These are phyloP conservation scores for Hypholoma sublateritium DNA, from an alignment of 768 basidiomycete genomes.

Conservation along the genomic window DNA sequence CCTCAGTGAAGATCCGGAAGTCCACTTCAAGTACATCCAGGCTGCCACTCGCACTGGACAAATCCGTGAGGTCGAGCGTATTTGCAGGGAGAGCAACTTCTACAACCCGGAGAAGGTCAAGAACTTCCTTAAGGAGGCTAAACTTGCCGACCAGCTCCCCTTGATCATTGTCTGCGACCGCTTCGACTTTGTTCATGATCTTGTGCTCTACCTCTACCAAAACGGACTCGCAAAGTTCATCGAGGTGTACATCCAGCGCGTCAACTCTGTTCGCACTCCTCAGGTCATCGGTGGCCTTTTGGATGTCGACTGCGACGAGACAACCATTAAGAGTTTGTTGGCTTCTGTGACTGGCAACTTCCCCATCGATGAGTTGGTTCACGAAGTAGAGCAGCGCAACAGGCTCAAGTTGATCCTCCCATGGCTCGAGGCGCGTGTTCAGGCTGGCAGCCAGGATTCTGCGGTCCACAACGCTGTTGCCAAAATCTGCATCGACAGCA, in stretches of 20 bases:
- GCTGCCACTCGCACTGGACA: slow-evolving; percentile 98
- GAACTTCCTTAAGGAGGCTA: slow-evolving; percentile 99
- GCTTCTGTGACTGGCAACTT: slow-evolving; percentile 95
- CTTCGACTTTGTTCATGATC: slow-evolving; percentile 99
- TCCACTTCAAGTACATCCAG: slow-evolving; percentile 99
- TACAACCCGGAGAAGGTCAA: slow-evolving; percentile 99
- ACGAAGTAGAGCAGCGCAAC: slow-evolving; percentile 96
- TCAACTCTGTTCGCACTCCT: slow-evolving; percentile 95
- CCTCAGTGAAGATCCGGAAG: slow-evolving; percentile 92
- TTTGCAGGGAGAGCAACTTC: slow-evolving; percentile 94
- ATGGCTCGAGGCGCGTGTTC: slow-evolving; percentile 93
- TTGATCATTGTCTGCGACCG: slow-evolving; percentile 99
- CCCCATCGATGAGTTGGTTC: slow-evolving; percentile 96
- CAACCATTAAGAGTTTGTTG: slow-evolving; percentile 91
- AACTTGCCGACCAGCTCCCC: slow-evolving; percentile 93
- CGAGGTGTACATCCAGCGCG: slow-evolving; percentile 99
- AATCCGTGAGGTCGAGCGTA: slow-evolving; percentile 98
- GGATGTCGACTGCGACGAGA: slow-evolving; percentile 98
- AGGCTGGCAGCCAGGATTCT: slow-evolving; percentile 91
- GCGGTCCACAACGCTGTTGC: slow-evolving; percentile 96
- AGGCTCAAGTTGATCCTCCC: slow-evolving; percentile 95
- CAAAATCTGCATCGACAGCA: slow-evolving; percentile 98
- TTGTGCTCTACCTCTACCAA: slow-evolving; percentile 98
- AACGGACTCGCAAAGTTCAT: slow-evolving; percentile 96
- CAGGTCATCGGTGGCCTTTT: slow-evolving; percentile 96